Percentiles rank a stretch among this genome's conserved stretches.
phyloP scores from a whole-genome alignment of 148 eudicot species.

The Mesembryanthemum crystallinum region DNA sequence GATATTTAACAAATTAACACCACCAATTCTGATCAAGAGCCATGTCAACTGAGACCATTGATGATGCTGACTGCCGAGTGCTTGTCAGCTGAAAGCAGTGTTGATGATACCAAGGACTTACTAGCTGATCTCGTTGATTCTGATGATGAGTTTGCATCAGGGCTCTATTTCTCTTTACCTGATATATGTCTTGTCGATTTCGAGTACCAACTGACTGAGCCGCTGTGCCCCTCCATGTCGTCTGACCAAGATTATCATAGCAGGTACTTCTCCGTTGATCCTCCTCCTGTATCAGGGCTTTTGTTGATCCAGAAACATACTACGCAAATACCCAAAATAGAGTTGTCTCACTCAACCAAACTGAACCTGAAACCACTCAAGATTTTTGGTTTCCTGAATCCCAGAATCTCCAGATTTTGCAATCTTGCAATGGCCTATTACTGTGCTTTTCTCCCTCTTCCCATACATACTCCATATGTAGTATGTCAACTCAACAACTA shows the following conservation, averaged over 20 bases:
- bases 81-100: background rate
- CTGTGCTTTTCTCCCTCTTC: constrained; percentile 10
- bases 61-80: background rate
- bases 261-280: constrained; percentile 13
- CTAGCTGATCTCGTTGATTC: constrained; percentile 2
- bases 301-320: constrained; percentile 26
- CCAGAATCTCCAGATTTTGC: constrained; percentile 12
- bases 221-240: constrained; percentile 9
- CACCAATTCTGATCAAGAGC: no score
- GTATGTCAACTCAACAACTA: constrained; percentile 11
- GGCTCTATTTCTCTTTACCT: constrained; percentile 17
- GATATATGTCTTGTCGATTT: constrained; percentile 12
- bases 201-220: constrained; percentile 13
- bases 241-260: background rate
- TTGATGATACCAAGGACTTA: background rate
- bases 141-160: constrained; percentile 21
- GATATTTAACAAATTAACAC: no score
- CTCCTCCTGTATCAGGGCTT: constrained; percentile 18
- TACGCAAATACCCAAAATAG: background rate
- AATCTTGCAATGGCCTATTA: constrained; percentile 23
- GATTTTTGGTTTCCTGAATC: constrained; percentile 16
- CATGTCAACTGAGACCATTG: no score
- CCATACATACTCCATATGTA: constrained; percentile 15
- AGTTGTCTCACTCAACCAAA: background rate
- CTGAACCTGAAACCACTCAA: background rate